These are phyloP conservation scores for Coccomyxa subellipsoidea DNA, from an alignment of 163 green algal species.

Conservation along the genomic window DNA sequence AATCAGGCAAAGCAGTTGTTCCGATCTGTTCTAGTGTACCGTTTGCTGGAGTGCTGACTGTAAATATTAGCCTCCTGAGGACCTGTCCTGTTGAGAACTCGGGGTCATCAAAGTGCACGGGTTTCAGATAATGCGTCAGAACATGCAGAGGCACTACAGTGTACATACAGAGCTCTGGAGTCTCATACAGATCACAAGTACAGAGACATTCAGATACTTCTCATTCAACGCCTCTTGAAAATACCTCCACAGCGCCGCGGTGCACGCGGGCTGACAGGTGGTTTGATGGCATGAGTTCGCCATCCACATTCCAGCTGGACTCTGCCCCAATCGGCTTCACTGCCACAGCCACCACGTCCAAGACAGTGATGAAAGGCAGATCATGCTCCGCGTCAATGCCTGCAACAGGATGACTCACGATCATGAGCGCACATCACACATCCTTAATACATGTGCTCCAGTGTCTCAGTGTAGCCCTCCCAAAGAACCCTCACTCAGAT, in stretches of 20 bases:
- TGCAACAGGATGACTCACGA: neutral
- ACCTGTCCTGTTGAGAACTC: too few relatives aligned
- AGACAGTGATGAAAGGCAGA: slow-evolving; percentile 45
- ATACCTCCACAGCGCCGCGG: slow-evolving; percentile 72
- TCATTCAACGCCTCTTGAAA: slow-evolving; percentile 72
- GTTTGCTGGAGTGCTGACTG: too few relatives aligned
- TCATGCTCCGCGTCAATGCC: slow-evolving; percentile 44
- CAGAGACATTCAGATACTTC: neutral
- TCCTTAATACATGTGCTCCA: neutral
- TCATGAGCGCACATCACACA: too few relatives aligned
- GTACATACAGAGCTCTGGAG: too few relatives aligned
- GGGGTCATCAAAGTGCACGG: too few relatives aligned
- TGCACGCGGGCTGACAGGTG: slow-evolving; percentile 41
- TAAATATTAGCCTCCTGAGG: too few relatives aligned
- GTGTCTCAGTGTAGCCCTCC: neutral
- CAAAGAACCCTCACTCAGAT: neutral
- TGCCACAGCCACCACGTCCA: slow-evolving; percentile 45
- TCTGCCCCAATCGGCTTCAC: slow-evolving; percentile 29
- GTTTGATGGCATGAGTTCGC: slow-evolving; percentile 63
- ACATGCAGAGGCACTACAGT: too few relatives aligned
- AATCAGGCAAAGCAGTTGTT: too few relatives aligned
- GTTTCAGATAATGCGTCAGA: too few relatives aligned
- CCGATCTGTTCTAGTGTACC: too few relatives aligned
- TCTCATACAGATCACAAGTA: too few relatives aligned
- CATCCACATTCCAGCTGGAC: slow-evolving; percentile 77